phyloP scores from a whole-genome alignment of 768 basidiomycete genomes.

The Boletellus sp. region DNA sequence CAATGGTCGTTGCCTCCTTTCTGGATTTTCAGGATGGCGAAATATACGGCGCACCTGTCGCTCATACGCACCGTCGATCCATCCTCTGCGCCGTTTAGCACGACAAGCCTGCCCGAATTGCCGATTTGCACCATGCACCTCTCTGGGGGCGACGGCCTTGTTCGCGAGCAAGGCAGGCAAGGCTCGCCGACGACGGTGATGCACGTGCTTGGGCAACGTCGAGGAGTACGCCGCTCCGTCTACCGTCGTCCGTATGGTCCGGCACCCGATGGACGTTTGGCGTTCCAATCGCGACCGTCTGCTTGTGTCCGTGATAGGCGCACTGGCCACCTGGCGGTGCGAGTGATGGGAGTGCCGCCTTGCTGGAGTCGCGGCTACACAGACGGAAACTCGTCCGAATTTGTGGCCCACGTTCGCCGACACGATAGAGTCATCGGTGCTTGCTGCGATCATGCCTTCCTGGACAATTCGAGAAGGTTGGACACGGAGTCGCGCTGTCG shows the following conservation, averaged over 20 bases:
- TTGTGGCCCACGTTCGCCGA: neutral
- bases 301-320: neutral
- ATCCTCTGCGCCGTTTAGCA: too few species aligned
- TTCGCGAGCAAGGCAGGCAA: too few species aligned
- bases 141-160: too few species aligned
- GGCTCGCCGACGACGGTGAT: too few species aligned
- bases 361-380: neutral
- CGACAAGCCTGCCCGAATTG: too few species aligned
- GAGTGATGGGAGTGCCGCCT: neutral
- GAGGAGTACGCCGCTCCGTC: neutral
- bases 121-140: too few species aligned
- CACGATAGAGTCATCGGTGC: neutral
- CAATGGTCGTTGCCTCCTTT: too few species aligned
- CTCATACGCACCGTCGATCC: too few species aligned
- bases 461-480: neutral
- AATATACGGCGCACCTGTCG: too few species aligned
- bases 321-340: neutral
- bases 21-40: too few species aligned
- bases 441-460: neutral
- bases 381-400: neutral
- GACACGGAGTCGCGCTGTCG: constrained; percentile 7
- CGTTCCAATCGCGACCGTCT: neutral
- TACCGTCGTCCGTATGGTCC: too few species aligned
- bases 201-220: neutral
- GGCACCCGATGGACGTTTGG: neutral